Percentiles rank a stretch among this genome's conserved stretches.
Conservation (phyloP, 2,329 filamentous ascomycete species). For the Diaporthe sp. region DNA sequence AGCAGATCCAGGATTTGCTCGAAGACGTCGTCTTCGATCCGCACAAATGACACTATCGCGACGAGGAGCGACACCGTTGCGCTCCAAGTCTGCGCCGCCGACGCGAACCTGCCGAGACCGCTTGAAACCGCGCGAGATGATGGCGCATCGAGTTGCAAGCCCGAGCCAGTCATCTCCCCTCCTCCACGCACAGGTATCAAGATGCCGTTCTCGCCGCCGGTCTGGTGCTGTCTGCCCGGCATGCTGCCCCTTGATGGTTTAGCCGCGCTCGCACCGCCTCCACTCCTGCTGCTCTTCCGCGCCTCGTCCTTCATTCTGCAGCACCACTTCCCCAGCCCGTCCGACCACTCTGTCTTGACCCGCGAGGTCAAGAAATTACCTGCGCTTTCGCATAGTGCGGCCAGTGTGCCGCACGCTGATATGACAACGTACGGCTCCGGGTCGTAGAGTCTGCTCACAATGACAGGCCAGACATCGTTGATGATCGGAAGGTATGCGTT, state of each 20-base stretch:
- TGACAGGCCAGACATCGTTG: conserved; percentile 90
- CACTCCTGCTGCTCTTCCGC: conserved; percentile 44
- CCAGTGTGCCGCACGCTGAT: conserved; percentile 78
- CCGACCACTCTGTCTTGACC: conserved; percentile 80
- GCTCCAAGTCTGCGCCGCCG: conserved; percentile 75
- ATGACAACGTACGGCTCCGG: conserved; percentile 77
- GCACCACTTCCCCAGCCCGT: conserved; percentile 66
- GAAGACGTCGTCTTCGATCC: conserved; percentile 77
- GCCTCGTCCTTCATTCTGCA: conserved; percentile 58
- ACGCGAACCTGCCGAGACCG: conserved; percentile 71
- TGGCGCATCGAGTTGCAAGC: conserved; percentile 28
- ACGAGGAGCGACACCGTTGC: conserved; percentile 72
- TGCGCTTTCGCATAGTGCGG: conserved; percentile 77
- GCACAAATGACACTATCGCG: conserved; percentile 73
- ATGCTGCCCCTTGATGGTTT: conserved; percentile 1
- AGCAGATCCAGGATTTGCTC: conserved; percentile 79
- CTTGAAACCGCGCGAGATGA: conserved; percentile 42
- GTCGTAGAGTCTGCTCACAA: conserved; percentile 78
- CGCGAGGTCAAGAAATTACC: conserved; percentile 86
- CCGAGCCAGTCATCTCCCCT: conserved; percentile 30
- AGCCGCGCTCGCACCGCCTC: not conserved
- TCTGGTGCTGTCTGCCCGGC: conserved; percentile 25
- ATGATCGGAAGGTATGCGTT: conserved; percentile 89
- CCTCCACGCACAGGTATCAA: conserved; percentile 52
- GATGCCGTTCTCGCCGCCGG: conserved; percentile 43